Conservation (phyloP, 371 early-diverging fungal species). For the Lichtheimia corymbifera region DNA sequence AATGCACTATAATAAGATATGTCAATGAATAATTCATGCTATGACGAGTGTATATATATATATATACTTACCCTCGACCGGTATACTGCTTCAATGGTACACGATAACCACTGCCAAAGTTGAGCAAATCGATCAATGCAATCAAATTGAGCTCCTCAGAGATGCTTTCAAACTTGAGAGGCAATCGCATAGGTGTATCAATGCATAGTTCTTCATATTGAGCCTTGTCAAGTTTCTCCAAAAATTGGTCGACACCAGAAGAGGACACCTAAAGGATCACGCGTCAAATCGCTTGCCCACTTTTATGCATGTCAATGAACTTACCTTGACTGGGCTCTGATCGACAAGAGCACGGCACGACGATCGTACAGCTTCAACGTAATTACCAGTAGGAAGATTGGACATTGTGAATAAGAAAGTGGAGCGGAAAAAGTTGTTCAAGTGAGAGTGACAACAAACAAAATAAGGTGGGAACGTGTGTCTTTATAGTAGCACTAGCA, state of each 20-base stretch:
- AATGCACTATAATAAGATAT: constrained; percentile 48
- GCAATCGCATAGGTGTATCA: constrained; percentile 64
- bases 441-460: background rate
- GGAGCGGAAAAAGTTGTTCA: too few relatives aligned
- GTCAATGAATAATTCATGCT: background rate
- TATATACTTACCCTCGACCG: constrained; percentile 56
- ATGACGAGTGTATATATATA: background rate
- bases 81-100: constrained; percentile 61
- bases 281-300: background rate
- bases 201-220: constrained; percentile 44
- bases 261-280: constrained; percentile 24
- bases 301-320: background rate
- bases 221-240: constrained; percentile 25
- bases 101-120: constrained; percentile 73
- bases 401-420: background rate
- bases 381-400: constrained; percentile 31
- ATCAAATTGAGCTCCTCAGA: constrained; percentile 79
- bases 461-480: background rate
- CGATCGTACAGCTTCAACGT: constrained; percentile 34
- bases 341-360: constrained; percentile 33
- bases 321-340: constrained; percentile 29
- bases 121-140: constrained; percentile 68
- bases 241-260: constrained; percentile 27
- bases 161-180: constrained; percentile 68
- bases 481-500: too few relatives aligned